A percentile compares a stretch with the other conserved stretches of the same genome.
phyloP scores from a whole-genome alignment of 805 yeast species.

The Wickerhamomyces bovis region DNA sequence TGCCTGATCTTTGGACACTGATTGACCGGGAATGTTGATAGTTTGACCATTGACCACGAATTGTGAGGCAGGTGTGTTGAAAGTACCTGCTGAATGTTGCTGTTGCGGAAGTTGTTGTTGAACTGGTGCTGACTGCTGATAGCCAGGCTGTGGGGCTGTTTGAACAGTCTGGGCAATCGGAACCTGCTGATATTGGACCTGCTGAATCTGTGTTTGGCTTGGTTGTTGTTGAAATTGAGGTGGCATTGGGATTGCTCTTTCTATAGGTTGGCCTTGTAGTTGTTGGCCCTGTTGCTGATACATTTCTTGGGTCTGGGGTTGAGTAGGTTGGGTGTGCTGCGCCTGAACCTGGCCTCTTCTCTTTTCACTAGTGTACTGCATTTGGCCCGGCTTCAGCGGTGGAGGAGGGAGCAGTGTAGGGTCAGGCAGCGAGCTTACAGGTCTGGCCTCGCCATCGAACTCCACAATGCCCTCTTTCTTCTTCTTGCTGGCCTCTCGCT shows the following conservation, averaged over 20 bases:
- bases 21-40: conserved; percentile 11
- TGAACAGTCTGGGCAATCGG: neutral
- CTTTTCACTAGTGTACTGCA: conserved; percentile 25
- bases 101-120: neutral
- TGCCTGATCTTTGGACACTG: conserved; percentile 7
- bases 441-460: conserved; percentile 7
- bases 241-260: conserved; percentile 1
- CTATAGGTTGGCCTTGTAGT: conserved; percentile 9
- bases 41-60: conserved; percentile 8
- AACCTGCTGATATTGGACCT: conserved; percentile 1
- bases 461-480: neutral
- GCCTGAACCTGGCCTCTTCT: neutral
- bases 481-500: conserved; percentile 1
- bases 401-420: conserved; percentile 31
- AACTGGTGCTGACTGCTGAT: conserved; percentile 1
- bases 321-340: conserved; percentile 6
- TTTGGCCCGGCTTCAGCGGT: conserved; percentile 33
- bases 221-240: conserved; percentile 3
- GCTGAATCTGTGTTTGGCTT: conserved; percentile 1
- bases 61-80: conserved; percentile 10
- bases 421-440: conserved; percentile 8
- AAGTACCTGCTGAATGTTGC: conserved; percentile 4
- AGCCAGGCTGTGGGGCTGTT: neutral
- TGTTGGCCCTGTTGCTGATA: conserved; percentile 5
- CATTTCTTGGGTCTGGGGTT: conserved; percentile 10